A percentile compares a stretch with the other conserved stretches of the same genome.
Conservation (phyloP, 805 yeast species). For the Saccharomycopsis malanga region DNA sequence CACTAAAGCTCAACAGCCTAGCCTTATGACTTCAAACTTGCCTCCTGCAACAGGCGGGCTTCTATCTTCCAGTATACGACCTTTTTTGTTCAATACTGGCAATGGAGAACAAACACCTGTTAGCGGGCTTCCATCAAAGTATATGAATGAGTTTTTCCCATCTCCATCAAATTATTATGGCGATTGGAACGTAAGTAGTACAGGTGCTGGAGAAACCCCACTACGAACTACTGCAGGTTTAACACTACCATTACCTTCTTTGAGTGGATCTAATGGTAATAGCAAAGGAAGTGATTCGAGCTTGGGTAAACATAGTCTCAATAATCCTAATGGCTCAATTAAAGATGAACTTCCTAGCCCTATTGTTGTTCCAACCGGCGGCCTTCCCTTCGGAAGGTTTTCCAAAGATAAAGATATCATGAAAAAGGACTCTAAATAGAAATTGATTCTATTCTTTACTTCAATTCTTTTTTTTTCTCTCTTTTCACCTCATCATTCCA, state of each 20-base stretch:
- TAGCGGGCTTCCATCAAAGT: constrained; percentile 52
- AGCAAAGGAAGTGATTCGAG: constrained; percentile 1
- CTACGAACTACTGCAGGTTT: constrained; percentile 19
- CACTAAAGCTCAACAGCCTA: constrained; percentile 17
- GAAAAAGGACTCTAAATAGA: constrained; percentile 1
- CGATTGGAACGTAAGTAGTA: constrained; percentile 18
- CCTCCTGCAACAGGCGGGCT: constrained; percentile 22
- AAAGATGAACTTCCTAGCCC: constrained; percentile 22
- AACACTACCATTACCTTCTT: constrained; percentile 15
- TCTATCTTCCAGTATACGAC: constrained; percentile 19
- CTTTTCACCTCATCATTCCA: background rate
- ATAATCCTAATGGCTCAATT: constrained; percentile 20
- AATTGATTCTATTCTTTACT: too few species aligned
- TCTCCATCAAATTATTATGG: constrained; percentile 70
- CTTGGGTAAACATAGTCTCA: constrained; percentile 19
- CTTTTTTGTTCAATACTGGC: constrained; percentile 22
- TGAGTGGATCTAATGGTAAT: constrained; percentile 1
- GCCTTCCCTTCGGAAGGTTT: constrained; percentile 13
- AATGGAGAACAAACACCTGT: constrained; percentile 64
- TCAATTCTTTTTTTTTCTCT: too few species aligned
- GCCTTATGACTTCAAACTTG: constrained; percentile 10
- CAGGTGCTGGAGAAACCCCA: constrained; percentile 14
- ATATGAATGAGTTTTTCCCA: constrained; percentile 46
- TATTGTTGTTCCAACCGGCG: constrained; percentile 14
- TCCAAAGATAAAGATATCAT: constrained; percentile 5